phyloP scores from a whole-genome alignment of 495 filamentous ascomycete species.

The Annulohypoxylon moriforme region DNA sequence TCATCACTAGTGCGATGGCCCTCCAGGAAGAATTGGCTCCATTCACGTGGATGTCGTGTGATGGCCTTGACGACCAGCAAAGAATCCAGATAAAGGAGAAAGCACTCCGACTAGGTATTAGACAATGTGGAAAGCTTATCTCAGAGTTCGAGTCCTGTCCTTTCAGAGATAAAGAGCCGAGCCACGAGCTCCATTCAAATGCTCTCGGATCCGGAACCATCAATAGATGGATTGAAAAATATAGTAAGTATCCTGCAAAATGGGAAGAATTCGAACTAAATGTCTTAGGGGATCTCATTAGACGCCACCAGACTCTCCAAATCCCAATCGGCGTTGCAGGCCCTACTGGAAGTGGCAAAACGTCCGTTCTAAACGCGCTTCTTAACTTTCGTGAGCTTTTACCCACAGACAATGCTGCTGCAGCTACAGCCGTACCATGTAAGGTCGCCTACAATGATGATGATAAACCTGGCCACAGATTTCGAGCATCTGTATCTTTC shows the following conservation, averaged over 20 bases:
- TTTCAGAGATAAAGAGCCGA: not conserved
- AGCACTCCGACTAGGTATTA: not conserved
- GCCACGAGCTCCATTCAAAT: not conserved
- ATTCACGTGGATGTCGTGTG: slow-evolving; percentile 3
- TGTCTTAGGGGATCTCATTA: not conserved
- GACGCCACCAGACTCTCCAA: not conserved
- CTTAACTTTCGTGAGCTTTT: not conserved
- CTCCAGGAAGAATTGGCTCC: not conserved
- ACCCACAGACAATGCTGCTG: not conserved
- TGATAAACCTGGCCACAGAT: not conserved
- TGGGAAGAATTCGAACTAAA: not conserved
- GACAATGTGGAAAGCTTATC: not conserved
- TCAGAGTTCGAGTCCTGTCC: not conserved
- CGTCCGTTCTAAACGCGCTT: not conserved
- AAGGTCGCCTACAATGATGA: not conserved
- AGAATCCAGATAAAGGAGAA: slow-evolving; percentile 1
- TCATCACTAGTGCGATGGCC: not conserved
- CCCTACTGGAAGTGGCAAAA: slow-evolving; percentile 2
- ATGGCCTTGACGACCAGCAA: not conserved
- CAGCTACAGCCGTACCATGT: slow-evolving; percentile 4
- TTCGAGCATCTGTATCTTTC: not conserved
- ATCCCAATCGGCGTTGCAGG: slow-evolving; percentile 2
- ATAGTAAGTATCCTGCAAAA: not conserved
- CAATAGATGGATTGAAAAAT: not conserved
- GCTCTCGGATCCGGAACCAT: not conserved